Evolutionary conservation across 1,284 basidiomycete species (phyloP), one percentile per base, ranked within the genome.

Genomic region (Cryptococcus amylolentus): DNA sequence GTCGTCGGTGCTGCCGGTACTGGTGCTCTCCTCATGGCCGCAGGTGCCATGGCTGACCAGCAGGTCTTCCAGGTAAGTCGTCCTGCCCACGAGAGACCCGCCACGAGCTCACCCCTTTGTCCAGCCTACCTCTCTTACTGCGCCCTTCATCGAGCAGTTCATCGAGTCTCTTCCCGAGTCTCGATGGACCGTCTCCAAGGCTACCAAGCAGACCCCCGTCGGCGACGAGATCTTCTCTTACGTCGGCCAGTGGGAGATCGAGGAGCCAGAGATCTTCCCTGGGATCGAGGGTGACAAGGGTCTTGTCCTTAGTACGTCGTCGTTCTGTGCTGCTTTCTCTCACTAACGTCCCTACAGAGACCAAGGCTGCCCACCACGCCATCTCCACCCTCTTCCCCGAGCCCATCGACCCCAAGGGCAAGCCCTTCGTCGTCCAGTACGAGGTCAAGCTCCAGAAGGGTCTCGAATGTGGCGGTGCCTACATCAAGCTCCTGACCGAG

Each of bases 371-470:
- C 45, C 70, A 79, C 71, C 95, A 98, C 72, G 96, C 96, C 76
- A 97, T 98, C 79, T 97, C 95, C 60, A 91, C 94, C 9, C 87
- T 91, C 39, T 94, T 99, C 78, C 68, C 81, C 31, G 76, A 84
- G 64, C 67, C 74, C 18, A 82, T 97, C 69, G 86, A 89, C 81
- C 90, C 94, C 79, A 85, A 85, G 72, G 81, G 85, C 62, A 85
- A 96, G 80, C 90, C 95, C 43, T 82, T 98, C 50, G 93, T 98
- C 63, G 88, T 98, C 18, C 94, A 98, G 78, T 99, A 99, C 77
- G 96, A 99, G 79, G 93, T 95, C 80, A 97, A 98, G 82, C 91
- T 97, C 78, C 95, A 99, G 82, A 95, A 98, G 80, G 95, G 95
- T 57, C 91, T 97, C 58, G 94, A 95, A 80, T 99, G 96, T 70